Evolutionary conservation across 495 filamentous ascomycete species (phyloP).

Genomic region (Aeminium ludgeri): DNA sequence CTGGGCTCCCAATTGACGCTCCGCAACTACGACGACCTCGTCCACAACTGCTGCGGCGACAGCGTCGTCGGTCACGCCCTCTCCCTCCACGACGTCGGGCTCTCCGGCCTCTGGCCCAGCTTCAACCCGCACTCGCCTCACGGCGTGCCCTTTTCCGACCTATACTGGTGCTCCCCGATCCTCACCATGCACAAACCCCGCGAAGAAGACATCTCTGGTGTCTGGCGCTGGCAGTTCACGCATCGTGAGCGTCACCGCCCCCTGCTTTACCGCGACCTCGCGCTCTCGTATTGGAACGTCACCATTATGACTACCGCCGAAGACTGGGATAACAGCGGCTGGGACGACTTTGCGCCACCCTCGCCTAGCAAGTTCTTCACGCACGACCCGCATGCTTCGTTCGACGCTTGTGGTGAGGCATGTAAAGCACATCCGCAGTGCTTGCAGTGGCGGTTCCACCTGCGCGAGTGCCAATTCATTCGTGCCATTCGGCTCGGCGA

Average conservation of each 20-base stretch:
- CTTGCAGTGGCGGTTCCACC: conserved; percentile 9
- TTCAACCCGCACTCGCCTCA: conserved; percentile 6
- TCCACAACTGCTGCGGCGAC: conserved; percentile 10
- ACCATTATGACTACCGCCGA: not conserved
- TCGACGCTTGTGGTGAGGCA: conserved; percentile 4
- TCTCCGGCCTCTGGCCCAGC: conserved; percentile 6
- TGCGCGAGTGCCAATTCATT: conserved; percentile 6
- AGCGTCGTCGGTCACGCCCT: conserved; percentile 4
- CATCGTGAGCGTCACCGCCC: conserved; percentile 4
- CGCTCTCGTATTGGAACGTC: conserved; percentile 2
- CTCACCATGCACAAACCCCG: conserved; percentile 13
- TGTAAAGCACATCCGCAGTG: conserved; percentile 5
- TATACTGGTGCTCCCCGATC: conserved; percentile 18
- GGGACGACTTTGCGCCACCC: not conserved
- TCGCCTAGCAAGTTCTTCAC: not conserved
- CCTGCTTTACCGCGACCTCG: conserved; percentile 9
- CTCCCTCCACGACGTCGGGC: not conserved
- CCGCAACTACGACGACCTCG: conserved; percentile 6
- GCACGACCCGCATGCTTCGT: conserved; percentile 4
- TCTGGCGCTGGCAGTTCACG: conserved; percentile 9
- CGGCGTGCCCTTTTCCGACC: conserved; percentile 1
- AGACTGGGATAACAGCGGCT: conserved; percentile 7
- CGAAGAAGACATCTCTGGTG: conserved; percentile 4
- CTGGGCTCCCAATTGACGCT: conserved; percentile 5
- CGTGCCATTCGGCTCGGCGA: not conserved